Base-by-base conservation (phyloP, 306 rosid genomes). In the Hylodesmum podocarpum region DNA sequence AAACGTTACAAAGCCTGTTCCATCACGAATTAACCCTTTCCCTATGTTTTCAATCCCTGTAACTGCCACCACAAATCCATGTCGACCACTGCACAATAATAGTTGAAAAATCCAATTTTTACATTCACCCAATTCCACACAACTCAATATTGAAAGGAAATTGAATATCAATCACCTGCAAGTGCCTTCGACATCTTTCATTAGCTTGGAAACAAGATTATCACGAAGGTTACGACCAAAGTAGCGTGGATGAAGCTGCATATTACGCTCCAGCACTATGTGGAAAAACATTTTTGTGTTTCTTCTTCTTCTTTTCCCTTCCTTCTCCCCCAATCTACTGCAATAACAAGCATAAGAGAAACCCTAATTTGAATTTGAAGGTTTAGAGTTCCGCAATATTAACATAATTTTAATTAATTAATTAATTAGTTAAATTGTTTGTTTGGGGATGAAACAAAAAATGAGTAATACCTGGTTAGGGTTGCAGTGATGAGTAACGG, bases 181-280 rank as follows among this genome's bases (percentile, higher is more conserved):
- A 70, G 96, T 95, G 66, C 98, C 97, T 82, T 95, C 98, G 1
- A 95, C 97, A 79, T 92, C 98, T 87, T 95, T 95, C 97, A 92
- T 95, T 14, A 95, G 96, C 91, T 95, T 95, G 82, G 95, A 51
- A 22, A 92, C 90, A 21, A 95, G 84, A 79, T 92, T 90, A 7
- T 95, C 98, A 0, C 96, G 97, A 58, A 95, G 92, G 77, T 82
- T 92, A 34, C 97, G 98, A 1, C 96, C 97, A 43, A 95, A 95
- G 84, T 95, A 92, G 29, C 97, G 97, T 1, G 98, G 98, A 33
- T 95, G 98, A 31, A 95, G 89, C 82, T 95, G 97, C 96, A 95
- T 95, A 72, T 95, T 92, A 75, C 98, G 88, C 86, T 95, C 97
- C 84, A 95, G 59, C 11, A 92, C 97, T 51, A 95, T 92, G 80